phyloP scores from a whole-genome alignment of 305 asterid genomes.

The Fraxinus paxiana region DNA sequence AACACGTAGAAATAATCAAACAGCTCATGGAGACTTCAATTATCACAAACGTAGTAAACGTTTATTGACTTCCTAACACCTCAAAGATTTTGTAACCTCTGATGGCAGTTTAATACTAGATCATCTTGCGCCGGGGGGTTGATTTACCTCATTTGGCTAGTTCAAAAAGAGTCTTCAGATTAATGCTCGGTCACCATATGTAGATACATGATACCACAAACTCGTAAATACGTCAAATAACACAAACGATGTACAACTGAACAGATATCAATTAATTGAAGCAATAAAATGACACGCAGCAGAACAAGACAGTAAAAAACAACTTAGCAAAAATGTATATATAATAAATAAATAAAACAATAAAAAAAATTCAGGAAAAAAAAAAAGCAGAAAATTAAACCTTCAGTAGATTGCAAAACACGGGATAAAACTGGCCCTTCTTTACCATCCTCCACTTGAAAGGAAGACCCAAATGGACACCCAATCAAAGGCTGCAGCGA shows the following conservation, averaged over 20 bases:
- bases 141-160: neutral
- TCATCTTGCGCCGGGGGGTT: neutral
- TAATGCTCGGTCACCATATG: neutral
- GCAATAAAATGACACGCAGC: neutral
- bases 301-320: neutral
- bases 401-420: slow-evolving; percentile 49
- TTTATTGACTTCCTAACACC: neutral
- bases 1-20: neutral
- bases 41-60: neutral
- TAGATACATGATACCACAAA: neutral
- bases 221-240: neutral
- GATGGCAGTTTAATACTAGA: neutral
- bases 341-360: too few relatives aligned
- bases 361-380: neutral
- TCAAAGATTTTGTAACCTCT: neutral
- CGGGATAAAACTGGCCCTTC: slow-evolving; percentile 65
- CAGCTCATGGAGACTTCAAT: neutral
- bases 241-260: neutral
- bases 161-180: neutral
- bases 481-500: slow-evolving; percentile 80
- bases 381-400: slow-evolving; percentile 28
- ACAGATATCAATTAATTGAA: neutral
- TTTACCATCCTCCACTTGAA: slow-evolving; percentile 65
- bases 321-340: neutral
- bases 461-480: slow-evolving; percentile 68